A percentile compares a stretch with the other conserved stretches of the same genome.
These are phyloP conservation scores for Cordyceps fumosorosea DNA, from an alignment of 2,329 filamentous ascomycete genomes.

Conservation along the genomic window DNA sequence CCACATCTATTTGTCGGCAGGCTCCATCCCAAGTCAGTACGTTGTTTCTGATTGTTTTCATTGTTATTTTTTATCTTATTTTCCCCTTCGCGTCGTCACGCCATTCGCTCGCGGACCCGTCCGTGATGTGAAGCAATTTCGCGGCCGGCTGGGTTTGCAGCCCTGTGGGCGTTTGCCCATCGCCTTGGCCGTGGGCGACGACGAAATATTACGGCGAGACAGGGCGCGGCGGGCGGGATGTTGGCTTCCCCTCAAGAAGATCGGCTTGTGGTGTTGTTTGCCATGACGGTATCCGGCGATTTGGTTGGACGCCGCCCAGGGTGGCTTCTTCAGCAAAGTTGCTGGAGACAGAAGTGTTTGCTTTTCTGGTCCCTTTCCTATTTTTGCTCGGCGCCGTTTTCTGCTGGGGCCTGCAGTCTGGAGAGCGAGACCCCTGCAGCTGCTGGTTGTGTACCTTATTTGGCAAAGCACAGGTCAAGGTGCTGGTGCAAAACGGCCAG, in stretches of 20 bases:
- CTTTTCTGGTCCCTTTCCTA: not conserved
- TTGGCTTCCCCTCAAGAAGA: not conserved
- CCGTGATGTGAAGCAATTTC: conserved; percentile 6
- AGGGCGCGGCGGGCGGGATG: not conserved
- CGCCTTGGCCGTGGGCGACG: not conserved
- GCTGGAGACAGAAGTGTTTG: conserved; percentile 4
- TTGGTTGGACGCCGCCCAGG: not conserved
- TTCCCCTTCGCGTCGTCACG: not conserved
- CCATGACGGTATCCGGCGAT: not conserved
- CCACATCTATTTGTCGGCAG: not conserved
- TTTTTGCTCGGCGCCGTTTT: conserved; percentile 10
- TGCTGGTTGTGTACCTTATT: not conserved
- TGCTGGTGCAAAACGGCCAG: not conserved
- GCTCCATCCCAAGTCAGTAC: not conserved
- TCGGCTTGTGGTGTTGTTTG: not conserved
- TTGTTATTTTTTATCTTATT: not conserved
- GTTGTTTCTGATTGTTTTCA: conserved; percentile 6
- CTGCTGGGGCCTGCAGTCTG: conserved; percentile 3
- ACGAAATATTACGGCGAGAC: not conserved
- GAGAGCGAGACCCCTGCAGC: conserved; percentile 2
- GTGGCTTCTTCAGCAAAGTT: not conserved
- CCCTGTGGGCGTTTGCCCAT: conserved; percentile 5
- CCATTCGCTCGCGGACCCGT: conserved; percentile 5
- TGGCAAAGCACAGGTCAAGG: not conserved
- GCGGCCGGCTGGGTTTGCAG: conserved; percentile 10